Conservation (phyloP, 768 basidiomycete species). For the Trametopsis cervina region DNA sequence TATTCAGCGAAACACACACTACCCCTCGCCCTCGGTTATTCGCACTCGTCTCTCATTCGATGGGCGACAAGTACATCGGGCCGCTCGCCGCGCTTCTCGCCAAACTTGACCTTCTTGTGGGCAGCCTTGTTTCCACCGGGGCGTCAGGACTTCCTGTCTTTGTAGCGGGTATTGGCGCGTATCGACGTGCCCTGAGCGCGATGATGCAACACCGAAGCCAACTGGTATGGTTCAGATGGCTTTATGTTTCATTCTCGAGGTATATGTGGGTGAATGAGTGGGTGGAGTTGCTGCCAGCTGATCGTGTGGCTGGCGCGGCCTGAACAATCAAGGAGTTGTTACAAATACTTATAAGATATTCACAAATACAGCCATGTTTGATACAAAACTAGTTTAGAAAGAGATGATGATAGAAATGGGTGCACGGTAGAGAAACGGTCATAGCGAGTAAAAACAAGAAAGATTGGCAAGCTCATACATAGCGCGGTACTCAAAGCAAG, state of each 20-base stretch:
- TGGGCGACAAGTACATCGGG: constrained; percentile 55
- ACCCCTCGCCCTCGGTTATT: constrained; percentile 35
- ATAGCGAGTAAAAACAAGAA: too few relatives aligned
- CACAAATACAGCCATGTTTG: too few relatives aligned
- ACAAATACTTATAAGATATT: background rate
- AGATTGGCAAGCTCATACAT: background rate
- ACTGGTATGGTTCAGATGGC: constrained; percentile 84
- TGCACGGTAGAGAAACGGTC: too few relatives aligned
- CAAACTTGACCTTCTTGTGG: constrained; percentile 35
- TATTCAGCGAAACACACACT: constrained; percentile 15
- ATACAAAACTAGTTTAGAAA: too few relatives aligned
- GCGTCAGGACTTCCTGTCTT: constrained; percentile 33
- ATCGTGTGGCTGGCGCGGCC: background rate
- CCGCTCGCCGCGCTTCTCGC: constrained; percentile 42
- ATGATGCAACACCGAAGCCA: constrained; percentile 73
- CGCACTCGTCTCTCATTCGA: constrained; percentile 52
- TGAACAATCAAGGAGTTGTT: background rate
- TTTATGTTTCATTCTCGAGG: constrained; percentile 72
- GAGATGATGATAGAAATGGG: too few relatives aligned
- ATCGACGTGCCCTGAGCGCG: constrained; percentile 50
- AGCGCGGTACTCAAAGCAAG: constrained; percentile 13
- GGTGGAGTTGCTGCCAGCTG: constrained; percentile 37
- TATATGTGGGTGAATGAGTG: constrained; percentile 95
- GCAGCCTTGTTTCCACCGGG: background rate
- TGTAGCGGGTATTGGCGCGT: constrained; percentile 50